phyloP scores from a whole-genome alignment of 805 yeast genomes.

The Wickerhamomyces tratensis region DNA sequence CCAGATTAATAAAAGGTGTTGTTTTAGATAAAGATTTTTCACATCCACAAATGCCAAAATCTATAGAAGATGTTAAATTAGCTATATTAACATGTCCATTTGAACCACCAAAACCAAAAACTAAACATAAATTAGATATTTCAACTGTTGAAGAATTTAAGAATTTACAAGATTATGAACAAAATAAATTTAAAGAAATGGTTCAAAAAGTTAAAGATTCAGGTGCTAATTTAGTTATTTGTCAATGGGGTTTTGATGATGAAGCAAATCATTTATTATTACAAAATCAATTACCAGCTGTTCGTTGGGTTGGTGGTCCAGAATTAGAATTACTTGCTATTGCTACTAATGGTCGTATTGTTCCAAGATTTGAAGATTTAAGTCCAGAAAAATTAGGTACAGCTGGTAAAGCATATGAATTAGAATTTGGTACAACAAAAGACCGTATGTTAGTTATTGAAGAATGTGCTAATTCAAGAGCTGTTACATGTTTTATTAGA shows the following conservation, averaged over 20 bases:
- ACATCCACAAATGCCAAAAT: conserved; percentile 96
- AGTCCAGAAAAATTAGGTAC: conserved; percentile 72
- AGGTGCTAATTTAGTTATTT: conserved; percentile 93
- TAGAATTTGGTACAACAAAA: conserved; percentile 92
- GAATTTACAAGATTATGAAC: conserved; percentile 86
- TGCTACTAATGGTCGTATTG: conserved; percentile 95
- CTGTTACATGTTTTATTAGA: conserved; percentile 87
- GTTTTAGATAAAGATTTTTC: conserved; percentile 93
- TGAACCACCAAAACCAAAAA: conserved; percentile 99
- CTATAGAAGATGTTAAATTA: conserved; percentile 67
- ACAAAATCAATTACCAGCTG: conserved; percentile 86
- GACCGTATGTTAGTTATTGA: conserved; percentile 95
- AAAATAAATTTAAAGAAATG: conserved; percentile 66
- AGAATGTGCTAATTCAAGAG: conserved; percentile 75
- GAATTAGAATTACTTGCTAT: conserved; percentile 93
- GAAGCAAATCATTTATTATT: conserved; percentile 92
- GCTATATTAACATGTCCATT: conserved; percentile 98
- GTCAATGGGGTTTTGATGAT: conserved; percentile 99
- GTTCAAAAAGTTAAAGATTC: conserved; percentile 56
- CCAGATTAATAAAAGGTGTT: conserved; percentile 82
- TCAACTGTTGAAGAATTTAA: conserved; percentile 90
- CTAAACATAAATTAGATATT: conserved; percentile 93
- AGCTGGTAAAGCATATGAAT: conserved; percentile 78
- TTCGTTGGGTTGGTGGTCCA: conserved; percentile 98
- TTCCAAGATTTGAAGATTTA: conserved; percentile 93